Base-by-base conservation (phyloP, 306 rosid genomes). In the Lagenaria siceraria region DNA sequence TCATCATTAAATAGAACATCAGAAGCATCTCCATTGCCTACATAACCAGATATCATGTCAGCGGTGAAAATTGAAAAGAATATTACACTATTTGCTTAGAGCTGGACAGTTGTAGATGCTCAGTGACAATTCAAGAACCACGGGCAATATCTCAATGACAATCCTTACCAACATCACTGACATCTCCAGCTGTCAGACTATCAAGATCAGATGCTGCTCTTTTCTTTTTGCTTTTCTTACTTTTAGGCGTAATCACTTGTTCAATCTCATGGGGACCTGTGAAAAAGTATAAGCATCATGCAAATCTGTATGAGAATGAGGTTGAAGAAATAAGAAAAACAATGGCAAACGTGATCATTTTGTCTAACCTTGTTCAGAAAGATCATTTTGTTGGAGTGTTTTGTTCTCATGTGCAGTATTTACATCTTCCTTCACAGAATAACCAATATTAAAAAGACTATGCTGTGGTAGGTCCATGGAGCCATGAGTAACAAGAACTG, bases 1-100 rank as follows among this genome's bases (percentile, higher is more conserved):
- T 89, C 92, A 81, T 82, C 84, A 58, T 89, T 84, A 24, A 83
- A 79, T 61, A 83, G 84, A 48, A 83, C 91, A 59, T 88, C 89
- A 18, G 83, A 86, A 53, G 75, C 86, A 81, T 87, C 88, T 42
- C 64, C 78, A 66, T 78, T 58, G 56, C 83, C 87, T 87, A 33
- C 59, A 81, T 64, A 48, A 75, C 25, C 49, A 65, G 36, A 35
- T 71, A 52, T 65, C 76, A 72, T 5, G 46, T 76, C 66, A 29
- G 36, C 19, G n/a, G 61, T 14, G 38, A 29, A 55, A 65, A 43
- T 46, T 17, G 5, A 21, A 74, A 54, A 66, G 35, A 19, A n/a
- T 12, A 52, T 19, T 46, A 35, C 43, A 46, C 63, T 4, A 76
- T 17, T 38, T 38, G 80, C 38, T 76, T 61, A 66, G 53, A 19